Evolutionary conservation across 2,329 filamentous ascomycete genomes (phyloP).

Genomic region (Pseudopyrenochaeta lycopersici): DNA sequence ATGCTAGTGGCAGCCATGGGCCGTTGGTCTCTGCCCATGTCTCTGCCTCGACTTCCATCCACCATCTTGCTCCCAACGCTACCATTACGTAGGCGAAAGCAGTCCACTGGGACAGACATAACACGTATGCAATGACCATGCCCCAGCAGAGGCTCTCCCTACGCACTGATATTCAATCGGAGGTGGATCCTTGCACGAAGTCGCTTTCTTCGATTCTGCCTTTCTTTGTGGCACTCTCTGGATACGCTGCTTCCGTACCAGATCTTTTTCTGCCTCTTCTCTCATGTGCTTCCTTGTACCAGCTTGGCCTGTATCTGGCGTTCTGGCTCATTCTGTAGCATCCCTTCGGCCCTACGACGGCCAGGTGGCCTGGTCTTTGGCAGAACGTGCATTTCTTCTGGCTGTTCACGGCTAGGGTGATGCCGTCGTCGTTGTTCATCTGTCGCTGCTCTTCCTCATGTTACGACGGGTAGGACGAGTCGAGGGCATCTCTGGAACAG

Average conservation of each 20-base stretch:
- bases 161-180: not conserved
- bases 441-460: not conserved
- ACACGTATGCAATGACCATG: not conserved
- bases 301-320: not conserved
- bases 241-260: not conserved
- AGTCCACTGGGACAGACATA: conserved; percentile 1
- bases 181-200: conserved; percentile 3
- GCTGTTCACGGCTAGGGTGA: conserved; percentile 3
- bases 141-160: conserved; percentile 1
- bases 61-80: conserved; percentile 2
- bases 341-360: conserved; percentile 2
- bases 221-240: not conserved
- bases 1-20: not conserved
- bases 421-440: conserved; percentile 3
- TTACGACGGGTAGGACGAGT: too few relatives aligned
- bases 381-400: conserved; percentile 2
- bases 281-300: too few relatives aligned
- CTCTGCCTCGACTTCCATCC: conserved; percentile 4
- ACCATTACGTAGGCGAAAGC: not conserved
- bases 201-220: conserved; percentile 1
- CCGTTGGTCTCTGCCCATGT: not conserved
- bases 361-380: not conserved
- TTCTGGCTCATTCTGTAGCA: not conserved
- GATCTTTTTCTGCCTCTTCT: too few relatives aligned
- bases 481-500: too few relatives aligned